phyloP scores from a whole-genome alignment of 805 yeast genomes.

The Maudiozyma serrabonitensis region DNA sequence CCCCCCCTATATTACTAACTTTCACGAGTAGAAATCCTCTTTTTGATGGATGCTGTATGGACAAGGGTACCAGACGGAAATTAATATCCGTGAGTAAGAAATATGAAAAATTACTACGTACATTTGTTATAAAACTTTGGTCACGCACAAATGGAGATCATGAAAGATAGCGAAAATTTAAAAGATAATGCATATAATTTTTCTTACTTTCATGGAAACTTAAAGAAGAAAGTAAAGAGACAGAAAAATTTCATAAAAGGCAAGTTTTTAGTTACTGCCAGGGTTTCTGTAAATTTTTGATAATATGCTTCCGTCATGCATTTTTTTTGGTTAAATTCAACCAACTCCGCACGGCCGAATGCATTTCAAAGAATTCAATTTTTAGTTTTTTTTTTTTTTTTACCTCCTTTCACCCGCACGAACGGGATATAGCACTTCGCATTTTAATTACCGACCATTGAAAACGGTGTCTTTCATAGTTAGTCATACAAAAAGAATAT shows the following conservation, averaged over 20 bases:
- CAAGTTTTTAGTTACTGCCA: no score
- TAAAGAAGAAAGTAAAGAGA: no score
- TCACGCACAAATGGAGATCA: background rate
- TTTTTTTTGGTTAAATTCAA: background rate
- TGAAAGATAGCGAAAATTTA: background rate
- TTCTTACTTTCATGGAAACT: no score
- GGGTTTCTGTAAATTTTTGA: no score
- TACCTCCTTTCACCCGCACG: background rate
- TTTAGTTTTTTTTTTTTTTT: background rate
- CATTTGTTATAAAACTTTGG: background rate
- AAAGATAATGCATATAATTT: background rate
- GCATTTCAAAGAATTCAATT: background rate
- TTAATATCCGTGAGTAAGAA: background rate
- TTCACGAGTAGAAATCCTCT: no score
- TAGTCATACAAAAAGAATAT: no score
- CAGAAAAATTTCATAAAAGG: no score
- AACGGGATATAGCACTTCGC: background rate
- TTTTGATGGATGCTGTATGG: no score
- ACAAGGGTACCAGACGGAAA: background rate
- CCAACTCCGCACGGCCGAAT: background rate
- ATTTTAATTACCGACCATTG: background rate
- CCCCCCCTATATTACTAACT: no score
- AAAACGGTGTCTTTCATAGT: no score
- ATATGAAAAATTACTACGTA: no score
- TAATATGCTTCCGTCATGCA: no score